These are phyloP conservation scores for Keithomyces neogunnii DNA, from an alignment of 2,329 filamentous ascomycete genomes.

Conservation along the genomic window DNA sequence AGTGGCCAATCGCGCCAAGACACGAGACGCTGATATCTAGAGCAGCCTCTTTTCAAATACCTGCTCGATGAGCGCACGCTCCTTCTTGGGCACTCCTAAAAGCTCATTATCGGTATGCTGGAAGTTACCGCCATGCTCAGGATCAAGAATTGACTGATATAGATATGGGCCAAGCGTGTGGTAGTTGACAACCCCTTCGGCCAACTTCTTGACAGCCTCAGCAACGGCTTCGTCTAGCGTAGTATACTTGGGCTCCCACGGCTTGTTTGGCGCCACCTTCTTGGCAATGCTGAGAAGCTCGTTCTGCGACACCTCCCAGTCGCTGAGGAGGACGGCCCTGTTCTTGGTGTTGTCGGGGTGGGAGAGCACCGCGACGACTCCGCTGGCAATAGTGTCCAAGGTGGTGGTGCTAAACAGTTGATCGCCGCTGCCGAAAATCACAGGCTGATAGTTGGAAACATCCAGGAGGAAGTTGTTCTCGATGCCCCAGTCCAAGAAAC, in stretches of 20 bases:
- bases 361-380: conserved; percentile 38
- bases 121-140: conserved; percentile 23
- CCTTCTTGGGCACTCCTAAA: conserved; percentile 33
- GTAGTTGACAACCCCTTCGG: conserved; percentile 19
- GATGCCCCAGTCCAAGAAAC: conserved; percentile 52
- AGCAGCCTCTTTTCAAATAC: conserved; percentile 13
- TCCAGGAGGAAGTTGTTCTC: conserved; percentile 35
- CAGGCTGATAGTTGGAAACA: conserved; percentile 26
- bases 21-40: not conserved
- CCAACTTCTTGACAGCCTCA: conserved; percentile 20
- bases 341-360: conserved; percentile 47
- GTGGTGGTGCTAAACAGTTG: conserved; percentile 37
- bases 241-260: conserved; percentile 34
- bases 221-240: conserved; percentile 19
- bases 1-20: too few species aligned
- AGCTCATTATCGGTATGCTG: conserved; percentile 33
- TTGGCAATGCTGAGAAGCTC: conserved; percentile 37
- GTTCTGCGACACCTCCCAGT: conserved; percentile 36
- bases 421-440: conserved; percentile 43
- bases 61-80: conserved; percentile 30
- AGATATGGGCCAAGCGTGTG: conserved; percentile 25
- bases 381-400: conserved; percentile 35
- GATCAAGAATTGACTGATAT: conserved; percentile 20
- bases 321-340: conserved; percentile 35
- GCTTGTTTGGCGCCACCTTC: conserved; percentile 34